Evolutionary conservation across 1,139 yeast species (phyloP), one percentile per base, ranked within the genome.

Genomic region (Hemisphaericaspora xylofermentans): DNA sequence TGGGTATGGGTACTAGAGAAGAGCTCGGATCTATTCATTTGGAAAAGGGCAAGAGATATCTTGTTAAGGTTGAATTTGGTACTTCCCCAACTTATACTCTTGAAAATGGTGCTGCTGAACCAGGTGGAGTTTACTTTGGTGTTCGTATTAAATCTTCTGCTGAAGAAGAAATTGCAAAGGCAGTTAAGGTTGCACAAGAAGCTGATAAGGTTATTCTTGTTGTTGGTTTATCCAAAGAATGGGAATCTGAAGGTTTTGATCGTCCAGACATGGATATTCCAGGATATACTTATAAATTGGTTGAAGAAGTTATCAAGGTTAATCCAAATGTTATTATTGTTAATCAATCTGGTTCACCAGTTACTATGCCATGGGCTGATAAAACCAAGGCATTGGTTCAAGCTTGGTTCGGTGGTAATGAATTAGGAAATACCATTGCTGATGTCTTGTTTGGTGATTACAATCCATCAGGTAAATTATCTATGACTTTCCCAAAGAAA

Each of bases 341-440:
- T 19, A 73, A 77, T 58, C 84, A 80, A 56, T 71, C 82, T 2
- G 86, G 86, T 40, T 69, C 83, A 9, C 85, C 87, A 1, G 84
- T 80, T 22, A 65, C 74, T 27, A 65, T 81, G 70, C 82, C 83
- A 24, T 80, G 84, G 83, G 55, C 65, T 12, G 58, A 67, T 31
- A 56, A 71, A 18, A 76, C 71, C 14, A 67, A 66, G 41, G 76
- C 76, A 4, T 51, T 80, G 30, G 60, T 80, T 6, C 84, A 80
- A 43, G 79, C 68, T 8, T 66, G 72, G 72, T 66, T 58, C 43
- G 71, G 71, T 5, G 71, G 71, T 36, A 61, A 56, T 41, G 61
- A 51, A 49, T 38, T 54, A 40, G 62, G 62, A 18, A 46, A 49
- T 35, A 50, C 57, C 15, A 54, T 60, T 38, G 63, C 57, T 7